Percentiles rank a stretch among this genome's conserved stretches.
phyloP scores from a whole-genome alignment of 2,329 filamentous ascomycete genomes.

The Ploettnerulaceae sp. region DNA sequence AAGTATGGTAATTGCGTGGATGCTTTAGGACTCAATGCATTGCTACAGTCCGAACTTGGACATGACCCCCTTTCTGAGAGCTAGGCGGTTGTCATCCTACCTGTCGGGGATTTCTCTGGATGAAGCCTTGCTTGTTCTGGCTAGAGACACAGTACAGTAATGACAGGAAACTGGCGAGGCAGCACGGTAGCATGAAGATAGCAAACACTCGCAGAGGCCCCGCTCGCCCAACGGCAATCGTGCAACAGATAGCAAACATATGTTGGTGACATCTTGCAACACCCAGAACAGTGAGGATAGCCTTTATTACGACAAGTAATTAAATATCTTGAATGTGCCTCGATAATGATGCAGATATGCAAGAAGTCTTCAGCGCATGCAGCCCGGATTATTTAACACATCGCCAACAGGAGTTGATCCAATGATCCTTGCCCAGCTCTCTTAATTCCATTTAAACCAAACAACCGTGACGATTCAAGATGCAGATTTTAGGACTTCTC shows the following conservation, averaged over 20 bases:
- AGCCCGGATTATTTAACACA: constrained; percentile 17
- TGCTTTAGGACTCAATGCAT: constrained; percentile 10
- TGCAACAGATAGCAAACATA: constrained; percentile 25
- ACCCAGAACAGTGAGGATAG: background rate
- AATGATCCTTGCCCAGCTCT: constrained; percentile 6
- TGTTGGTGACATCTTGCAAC: constrained; percentile 15
- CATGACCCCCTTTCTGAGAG: constrained; percentile 10
- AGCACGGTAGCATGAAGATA: constrained; percentile 22
- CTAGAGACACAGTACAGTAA: constrained; percentile 14
- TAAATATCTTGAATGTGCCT: constrained; percentile 11
- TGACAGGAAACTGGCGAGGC: constrained; percentile 25
- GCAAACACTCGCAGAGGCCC: constrained; percentile 28
- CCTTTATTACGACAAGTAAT: constrained; percentile 3
- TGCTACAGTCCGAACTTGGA: constrained; percentile 20
- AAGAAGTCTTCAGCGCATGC: constrained; percentile 14
- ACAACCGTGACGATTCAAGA: constrained; percentile 11
- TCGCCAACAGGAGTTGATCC: constrained; percentile 7
- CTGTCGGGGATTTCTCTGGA: constrained; percentile 16
- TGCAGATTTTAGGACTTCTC: constrained; percentile 8
- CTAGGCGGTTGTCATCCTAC: constrained; percentile 21
- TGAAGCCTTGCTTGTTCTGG: constrained; percentile 23
- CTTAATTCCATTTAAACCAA: constrained; percentile 18
- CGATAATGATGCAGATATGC: constrained; percentile 15
- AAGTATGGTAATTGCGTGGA: constrained; percentile 2
- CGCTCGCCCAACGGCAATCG: constrained; percentile 19